Conservation (phyloP, 805 yeast genomes). For the Clavispora asparagi region DNA sequence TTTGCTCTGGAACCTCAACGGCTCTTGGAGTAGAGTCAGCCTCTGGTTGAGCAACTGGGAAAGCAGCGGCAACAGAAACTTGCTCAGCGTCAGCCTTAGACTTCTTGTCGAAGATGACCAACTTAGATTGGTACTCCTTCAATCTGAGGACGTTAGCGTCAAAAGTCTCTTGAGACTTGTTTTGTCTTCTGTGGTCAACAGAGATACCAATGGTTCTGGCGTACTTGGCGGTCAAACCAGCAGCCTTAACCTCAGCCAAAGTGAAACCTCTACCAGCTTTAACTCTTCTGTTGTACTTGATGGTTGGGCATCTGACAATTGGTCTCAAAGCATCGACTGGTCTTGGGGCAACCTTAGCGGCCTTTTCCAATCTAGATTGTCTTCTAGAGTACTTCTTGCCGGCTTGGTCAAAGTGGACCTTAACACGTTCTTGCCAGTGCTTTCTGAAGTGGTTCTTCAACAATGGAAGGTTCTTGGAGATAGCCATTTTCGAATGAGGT, state of each 20-base stretch:
- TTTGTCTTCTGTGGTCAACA: slow-evolving; percentile 99
- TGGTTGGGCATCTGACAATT: slow-evolving; percentile 97
- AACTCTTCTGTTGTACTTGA: slow-evolving; percentile 98
- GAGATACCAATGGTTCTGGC: slow-evolving; percentile 99
- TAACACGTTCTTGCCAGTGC: slow-evolving; percentile 99
- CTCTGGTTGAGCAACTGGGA: slow-evolving; percentile 86
- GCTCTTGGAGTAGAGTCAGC: slow-evolving; percentile 81
- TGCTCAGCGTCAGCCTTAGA: slow-evolving; percentile 72
- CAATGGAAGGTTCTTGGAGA: slow-evolving; percentile 97
- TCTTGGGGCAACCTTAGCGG: slow-evolving; percentile 94
- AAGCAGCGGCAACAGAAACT: slow-evolving; percentile 64
- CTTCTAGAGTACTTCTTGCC: slow-evolving; percentile 99
- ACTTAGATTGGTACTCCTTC: slow-evolving; percentile 91
- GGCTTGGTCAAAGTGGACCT: slow-evolving; percentile 99
- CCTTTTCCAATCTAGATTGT: slow-evolving; percentile 87
- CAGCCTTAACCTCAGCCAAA: slow-evolving; percentile 96
- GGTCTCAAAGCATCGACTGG: slow-evolving; percentile 97
- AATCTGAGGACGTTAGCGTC: slow-evolving; percentile 94
- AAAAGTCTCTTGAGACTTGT: slow-evolving; percentile 94
- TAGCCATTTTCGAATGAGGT: slow-evolving; percentile 55
- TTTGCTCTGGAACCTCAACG: slow-evolving; percentile 63
- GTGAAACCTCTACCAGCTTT: slow-evolving; percentile 99
- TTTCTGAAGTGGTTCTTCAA: slow-evolving; percentile 99
- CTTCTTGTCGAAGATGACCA: slow-evolving; percentile 94
- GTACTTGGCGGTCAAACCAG: slow-evolving; percentile 82